These are phyloP conservation scores for Aegilops bicornis DNA, from an alignment of 176 grass and related monocot genomes.

Conservation along the genomic window DNA sequence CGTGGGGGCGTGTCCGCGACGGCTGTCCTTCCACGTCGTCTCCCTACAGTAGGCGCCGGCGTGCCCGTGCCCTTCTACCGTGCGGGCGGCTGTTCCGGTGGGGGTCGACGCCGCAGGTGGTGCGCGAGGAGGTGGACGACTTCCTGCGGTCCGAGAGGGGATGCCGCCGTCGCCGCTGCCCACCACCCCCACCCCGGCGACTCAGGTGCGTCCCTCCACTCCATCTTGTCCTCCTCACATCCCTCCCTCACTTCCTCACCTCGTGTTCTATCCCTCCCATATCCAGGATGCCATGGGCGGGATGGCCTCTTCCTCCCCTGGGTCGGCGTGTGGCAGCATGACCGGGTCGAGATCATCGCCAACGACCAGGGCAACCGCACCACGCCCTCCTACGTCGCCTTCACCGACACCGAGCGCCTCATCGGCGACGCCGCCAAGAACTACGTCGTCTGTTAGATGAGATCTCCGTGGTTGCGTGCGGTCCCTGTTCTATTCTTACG, in stretches of 20 bases:
- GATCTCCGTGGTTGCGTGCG: no score
- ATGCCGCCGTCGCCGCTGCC: no score
- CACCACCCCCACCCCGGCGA: no score
- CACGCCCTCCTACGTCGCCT: constrained; percentile 78
- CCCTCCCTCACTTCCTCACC: no score
- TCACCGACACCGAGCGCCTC: constrained; percentile 86
- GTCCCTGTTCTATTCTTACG: no score
- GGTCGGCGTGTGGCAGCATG: constrained; percentile 90
- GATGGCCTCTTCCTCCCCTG: constrained; percentile 2
- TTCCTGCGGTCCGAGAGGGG: no score
- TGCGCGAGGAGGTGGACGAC: no score
- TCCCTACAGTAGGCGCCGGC: not conserved
- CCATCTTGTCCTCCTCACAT: no score
- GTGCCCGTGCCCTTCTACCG: not conserved
- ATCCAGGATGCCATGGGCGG: no score
- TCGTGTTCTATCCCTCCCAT: no score
- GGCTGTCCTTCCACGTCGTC: not conserved
- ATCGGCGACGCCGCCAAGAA: constrained; percentile 90
- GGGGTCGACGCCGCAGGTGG: no score
- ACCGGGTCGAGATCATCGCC: constrained; percentile 95
- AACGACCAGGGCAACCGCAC: constrained; percentile 94
- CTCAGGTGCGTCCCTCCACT: no score
- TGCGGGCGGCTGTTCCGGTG: not conserved
- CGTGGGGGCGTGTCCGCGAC: not conserved
- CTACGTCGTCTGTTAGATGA: not conserved